These are phyloP conservation scores for Kwoniella dendrophila DNA, from an alignment of 768 basidiomycete genomes.

Conservation along the genomic window DNA sequence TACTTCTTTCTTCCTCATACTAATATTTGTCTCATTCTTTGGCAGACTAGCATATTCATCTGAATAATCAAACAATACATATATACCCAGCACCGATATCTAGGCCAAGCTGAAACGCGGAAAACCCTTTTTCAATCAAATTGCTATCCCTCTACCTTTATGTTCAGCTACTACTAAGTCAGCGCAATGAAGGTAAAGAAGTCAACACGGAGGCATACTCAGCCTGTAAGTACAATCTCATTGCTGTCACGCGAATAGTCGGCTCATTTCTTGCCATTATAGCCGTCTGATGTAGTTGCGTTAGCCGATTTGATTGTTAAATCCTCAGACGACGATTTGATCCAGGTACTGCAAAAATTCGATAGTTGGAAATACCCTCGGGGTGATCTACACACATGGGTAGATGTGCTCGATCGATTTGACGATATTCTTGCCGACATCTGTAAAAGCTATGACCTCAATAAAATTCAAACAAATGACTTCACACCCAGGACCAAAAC, in stretches of 20 bases:
- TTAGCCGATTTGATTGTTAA: slow-evolving; percentile 72
- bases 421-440: slow-evolving; percentile 81
- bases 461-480: slow-evolving; percentile 73
- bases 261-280: slow-evolving; percentile 1
- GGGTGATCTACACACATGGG: slow-evolving; percentile 96
- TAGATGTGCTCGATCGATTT: slow-evolving; percentile 92
- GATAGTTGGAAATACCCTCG: slow-evolving; percentile 91
- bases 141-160: background rate
- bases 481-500: slow-evolving; percentile 77
- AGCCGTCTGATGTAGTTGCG: slow-evolving; percentile 62
- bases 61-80: too few relatives aligned
- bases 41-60: too few relatives aligned
- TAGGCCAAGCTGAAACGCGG: too few relatives aligned
- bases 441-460: slow-evolving; percentile 81
- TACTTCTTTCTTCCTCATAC: too few relatives aligned
- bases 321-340: slow-evolving; percentile 72
- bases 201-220: slow-evolving; percentile 35
- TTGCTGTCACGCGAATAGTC: background rate
- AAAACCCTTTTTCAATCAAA: background rate
- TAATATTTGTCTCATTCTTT: too few relatives aligned
- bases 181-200: slow-evolving; percentile 52
- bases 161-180: background rate
- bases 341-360: slow-evolving; percentile 68
- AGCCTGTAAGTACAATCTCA: slow-evolving; percentile 34
- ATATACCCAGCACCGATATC: too few relatives aligned